Base-by-base conservation (phyloP, 1,139 yeast genomes). In the Meyerozyma guilliermondii region DNA sequence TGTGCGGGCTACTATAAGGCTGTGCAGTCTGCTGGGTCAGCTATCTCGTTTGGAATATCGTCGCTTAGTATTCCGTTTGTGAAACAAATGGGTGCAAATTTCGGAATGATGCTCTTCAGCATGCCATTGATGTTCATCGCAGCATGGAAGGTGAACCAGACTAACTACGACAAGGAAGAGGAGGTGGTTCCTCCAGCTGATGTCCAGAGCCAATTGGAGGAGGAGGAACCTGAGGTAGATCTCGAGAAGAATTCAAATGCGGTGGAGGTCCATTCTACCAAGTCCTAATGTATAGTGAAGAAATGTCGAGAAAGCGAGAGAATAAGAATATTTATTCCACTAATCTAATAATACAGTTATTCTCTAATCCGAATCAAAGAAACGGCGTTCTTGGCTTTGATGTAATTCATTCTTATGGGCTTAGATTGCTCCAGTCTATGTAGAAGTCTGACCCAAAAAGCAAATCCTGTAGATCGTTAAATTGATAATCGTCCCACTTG, bases 1-100 rank as follows among this genome's bases (percentile, higher is more conserved):
- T 46, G 43, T 29, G 48, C 49, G 26, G 48, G 46, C 24, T 46
- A 41, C 41, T 46, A 43, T 40, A 46, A 45, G 40, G 47, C 48
- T 39, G 44, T 46, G 18, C 49, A 45, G 37, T 46, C 39, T 16
- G 39, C 39, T 29, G 49, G 43, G 16, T 43, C 49, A 16, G 49
- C 45, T 17, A 41, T 46, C 38, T 46, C 48, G 18, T 46, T 47
- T 45, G 44, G 49, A 43, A 35, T 39, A 9, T 48, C 43, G 26
- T 47, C 49, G 23, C 11, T 42, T 30, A 39, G 27, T n/a, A 29
- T 38, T 10, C 41, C 43, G 10, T 46, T 35, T 42, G 27, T 42
- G 18, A 43, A 37, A 18, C 46, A 46, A 35, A 36, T 46, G 20
- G 47, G 44, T 3, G 47, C 47, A 13, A 46, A 46, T 41, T 46